A percentile compares a stretch with the other conserved stretches of the same genome.
These are phyloP conservation scores for Clathrospora elynae DNA, from an alignment of 2,329 filamentous ascomycete species.

Conservation along the genomic window DNA sequence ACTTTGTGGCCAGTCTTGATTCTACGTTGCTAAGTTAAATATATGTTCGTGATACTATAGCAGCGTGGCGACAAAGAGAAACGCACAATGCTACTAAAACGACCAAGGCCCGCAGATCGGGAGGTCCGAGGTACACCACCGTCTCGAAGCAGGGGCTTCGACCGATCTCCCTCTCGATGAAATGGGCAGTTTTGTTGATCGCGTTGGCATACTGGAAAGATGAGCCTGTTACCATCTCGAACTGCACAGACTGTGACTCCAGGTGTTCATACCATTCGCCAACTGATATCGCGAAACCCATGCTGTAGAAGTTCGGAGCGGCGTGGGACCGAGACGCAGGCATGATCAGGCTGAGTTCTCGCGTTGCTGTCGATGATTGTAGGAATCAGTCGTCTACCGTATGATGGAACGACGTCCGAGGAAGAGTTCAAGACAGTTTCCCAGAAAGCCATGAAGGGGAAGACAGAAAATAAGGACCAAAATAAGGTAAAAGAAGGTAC, in stretches of 20 bases:
- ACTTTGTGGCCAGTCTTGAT: constrained; percentile 53
- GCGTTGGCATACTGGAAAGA: constrained; percentile 37
- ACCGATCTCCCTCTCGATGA: constrained; percentile 38
- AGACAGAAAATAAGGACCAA: constrained; percentile 11
- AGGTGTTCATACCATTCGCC: constrained; percentile 34
- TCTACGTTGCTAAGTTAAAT: constrained; percentile 8
- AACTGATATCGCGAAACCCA: constrained; percentile 43
- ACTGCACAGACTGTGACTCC: constrained; percentile 18
- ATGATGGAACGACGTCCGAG: constrained; percentile 14
- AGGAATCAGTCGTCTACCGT: constrained; percentile 33
- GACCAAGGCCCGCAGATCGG: constrained; percentile 50
- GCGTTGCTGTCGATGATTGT: constrained; percentile 50
- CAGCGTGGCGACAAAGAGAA: not conserved
- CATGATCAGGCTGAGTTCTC: constrained; percentile 21
- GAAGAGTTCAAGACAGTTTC: constrained; percentile 33
- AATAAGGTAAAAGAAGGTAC: not conserved
- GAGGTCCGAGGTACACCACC: constrained; percentile 35
- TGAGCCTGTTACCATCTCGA: constrained; percentile 15
- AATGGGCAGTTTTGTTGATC: constrained; percentile 39
- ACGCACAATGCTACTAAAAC: constrained; percentile 46
- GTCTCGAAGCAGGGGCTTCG: constrained; percentile 36
- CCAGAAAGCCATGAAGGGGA: constrained; percentile 36
- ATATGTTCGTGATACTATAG: not conserved
- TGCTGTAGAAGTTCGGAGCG: constrained; percentile 18
- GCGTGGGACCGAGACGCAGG: constrained; percentile 36